A percentile compares a stretch with the other conserved stretches of the same genome.
phyloP scores from a whole-genome alignment of 2,329 filamentous ascomycete species.

The Cryphonectria parasitica region DNA sequence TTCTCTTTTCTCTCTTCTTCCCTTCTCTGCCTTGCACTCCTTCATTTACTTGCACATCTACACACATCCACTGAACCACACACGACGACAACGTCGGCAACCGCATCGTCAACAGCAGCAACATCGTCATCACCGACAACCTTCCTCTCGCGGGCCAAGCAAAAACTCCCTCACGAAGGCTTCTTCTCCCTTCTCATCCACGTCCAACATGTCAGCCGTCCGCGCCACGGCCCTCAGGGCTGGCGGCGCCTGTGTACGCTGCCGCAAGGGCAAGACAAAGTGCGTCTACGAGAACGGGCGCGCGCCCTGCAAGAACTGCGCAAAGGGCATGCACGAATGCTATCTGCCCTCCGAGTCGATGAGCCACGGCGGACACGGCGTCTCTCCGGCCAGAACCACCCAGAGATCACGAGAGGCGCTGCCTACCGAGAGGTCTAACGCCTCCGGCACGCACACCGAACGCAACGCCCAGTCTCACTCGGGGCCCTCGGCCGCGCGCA shows the following conservation, averaged over 20 bases:
- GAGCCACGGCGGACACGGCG: constrained; percentile 60
- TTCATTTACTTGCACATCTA: background rate
- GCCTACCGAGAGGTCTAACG: constrained; percentile 55
- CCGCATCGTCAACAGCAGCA: background rate
- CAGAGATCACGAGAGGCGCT: constrained; percentile 59
- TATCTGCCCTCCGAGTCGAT: constrained; percentile 65
- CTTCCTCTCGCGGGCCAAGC: too few relatives aligned
- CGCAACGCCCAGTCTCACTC: constrained; percentile 45
- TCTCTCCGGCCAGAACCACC: constrained; percentile 57
- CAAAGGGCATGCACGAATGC: constrained; percentile 67
- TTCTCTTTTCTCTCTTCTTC: background rate
- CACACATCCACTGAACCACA: background rate
- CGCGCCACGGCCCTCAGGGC: constrained; percentile 64
- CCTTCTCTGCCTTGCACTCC: background rate
- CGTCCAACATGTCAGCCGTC: constrained; percentile 50
- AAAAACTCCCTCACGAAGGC: background rate
- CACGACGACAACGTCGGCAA: background rate
- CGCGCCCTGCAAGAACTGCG: constrained; percentile 67
- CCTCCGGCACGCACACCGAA: constrained; percentile 45
- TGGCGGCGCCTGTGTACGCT: constrained; percentile 65
- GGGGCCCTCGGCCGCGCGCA: constrained; percentile 51
- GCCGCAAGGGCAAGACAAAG: constrained; percentile 67
- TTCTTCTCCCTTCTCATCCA: background rate
- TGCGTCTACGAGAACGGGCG: constrained; percentile 66
- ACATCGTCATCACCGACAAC: background rate